A percentile compares a stretch with the other conserved stretches of the same genome.
phyloP scores from a whole-genome alignment of 2,329 filamentous ascomycete genomes.

The Fusarium sp. region DNA sequence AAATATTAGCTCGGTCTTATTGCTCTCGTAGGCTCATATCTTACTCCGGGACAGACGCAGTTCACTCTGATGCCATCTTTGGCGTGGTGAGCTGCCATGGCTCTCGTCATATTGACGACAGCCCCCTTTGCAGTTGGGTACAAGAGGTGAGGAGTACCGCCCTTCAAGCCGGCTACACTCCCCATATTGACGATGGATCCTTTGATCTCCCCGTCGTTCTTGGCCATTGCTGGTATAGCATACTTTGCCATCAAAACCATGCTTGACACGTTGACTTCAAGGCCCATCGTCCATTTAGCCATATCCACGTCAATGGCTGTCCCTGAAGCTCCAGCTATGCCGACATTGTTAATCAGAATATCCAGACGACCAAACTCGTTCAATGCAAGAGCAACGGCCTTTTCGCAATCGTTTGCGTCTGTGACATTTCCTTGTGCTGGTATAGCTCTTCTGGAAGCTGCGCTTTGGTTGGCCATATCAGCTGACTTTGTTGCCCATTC shows the following conservation, averaged over 20 bases:
- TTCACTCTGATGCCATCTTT: slow-evolving; percentile 58
- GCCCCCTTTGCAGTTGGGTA: slow-evolving; percentile 60
- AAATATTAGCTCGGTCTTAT: not conserved
- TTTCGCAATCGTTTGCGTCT: slow-evolving; percentile 59
- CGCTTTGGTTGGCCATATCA: slow-evolving; percentile 57
- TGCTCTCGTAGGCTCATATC: not conserved
- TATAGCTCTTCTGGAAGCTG: slow-evolving; percentile 51
- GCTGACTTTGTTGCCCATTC: slow-evolving; percentile 62
- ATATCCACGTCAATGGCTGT: slow-evolving; percentile 70
- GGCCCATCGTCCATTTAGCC: slow-evolving; percentile 62
- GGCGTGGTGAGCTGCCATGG: slow-evolving; percentile 62
- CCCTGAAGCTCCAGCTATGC: slow-evolving; percentile 66
- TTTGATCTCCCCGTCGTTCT: slow-evolving; percentile 58
- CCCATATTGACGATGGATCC: slow-evolving; percentile 71
- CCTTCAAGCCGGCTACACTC: slow-evolving; percentile 65
- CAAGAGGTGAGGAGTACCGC: slow-evolving; percentile 55
- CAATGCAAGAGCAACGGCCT: slow-evolving; percentile 52
- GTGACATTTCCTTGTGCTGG: slow-evolving; percentile 65
- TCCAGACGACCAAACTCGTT: slow-evolving; percentile 65
- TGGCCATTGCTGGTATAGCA: slow-evolving; percentile 67
- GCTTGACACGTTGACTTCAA: slow-evolving; percentile 70
- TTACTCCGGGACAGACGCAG: slow-evolving; percentile 56
- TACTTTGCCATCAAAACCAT: slow-evolving; percentile 73
- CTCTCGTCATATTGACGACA: slow-evolving; percentile 60
- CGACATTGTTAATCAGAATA: slow-evolving; percentile 73